Conservation (phyloP, 306 rosid genomes). For the Castanospermum australe region DNA sequence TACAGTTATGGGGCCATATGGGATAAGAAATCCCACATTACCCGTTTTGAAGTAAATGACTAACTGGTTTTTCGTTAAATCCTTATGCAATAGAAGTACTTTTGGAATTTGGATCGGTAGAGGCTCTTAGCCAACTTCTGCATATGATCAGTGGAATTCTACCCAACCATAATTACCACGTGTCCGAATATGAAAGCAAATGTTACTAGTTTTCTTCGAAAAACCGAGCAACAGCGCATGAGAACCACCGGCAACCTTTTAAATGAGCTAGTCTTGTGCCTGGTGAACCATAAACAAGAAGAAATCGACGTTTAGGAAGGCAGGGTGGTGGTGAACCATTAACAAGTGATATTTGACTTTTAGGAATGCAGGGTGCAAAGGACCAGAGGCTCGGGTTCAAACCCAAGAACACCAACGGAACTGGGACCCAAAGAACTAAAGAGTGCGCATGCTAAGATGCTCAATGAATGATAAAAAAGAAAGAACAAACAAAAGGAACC, state of each 20-base stretch:
- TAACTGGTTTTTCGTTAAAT: not conserved
- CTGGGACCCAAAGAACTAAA: slow-evolving; percentile 31
- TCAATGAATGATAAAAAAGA: slow-evolving; percentile 25
- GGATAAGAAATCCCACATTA: not conserved
- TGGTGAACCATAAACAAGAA: no score
- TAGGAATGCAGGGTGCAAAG: not conserved
- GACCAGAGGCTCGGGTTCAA: not conserved
- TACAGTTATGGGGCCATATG: not conserved
- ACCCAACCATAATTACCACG: not conserved
- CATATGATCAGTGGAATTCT: not conserved
- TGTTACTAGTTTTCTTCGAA: not conserved
- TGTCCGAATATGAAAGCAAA: not conserved
- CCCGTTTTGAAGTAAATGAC: not conserved
- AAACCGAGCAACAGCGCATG: not conserved
- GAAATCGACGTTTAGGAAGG: no score
- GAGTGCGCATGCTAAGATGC: slow-evolving; percentile 35
- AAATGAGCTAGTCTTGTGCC: not conserved
- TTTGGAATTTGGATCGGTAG: not conserved
- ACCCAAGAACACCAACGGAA: not conserved
- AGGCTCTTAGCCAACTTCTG: not conserved
- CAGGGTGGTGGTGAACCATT: slow-evolving; percentile 2
- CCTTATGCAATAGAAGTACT: not conserved
- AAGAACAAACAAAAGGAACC: slow-evolving; percentile 42
- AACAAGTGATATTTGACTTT: not conserved
- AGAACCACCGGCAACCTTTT: not conserved